A percentile compares a stretch with the other conserved stretches of the same genome.
Conservation (phyloP, 1,284 basidiomycete genomes). For the Rhodotorula sp. region DNA sequence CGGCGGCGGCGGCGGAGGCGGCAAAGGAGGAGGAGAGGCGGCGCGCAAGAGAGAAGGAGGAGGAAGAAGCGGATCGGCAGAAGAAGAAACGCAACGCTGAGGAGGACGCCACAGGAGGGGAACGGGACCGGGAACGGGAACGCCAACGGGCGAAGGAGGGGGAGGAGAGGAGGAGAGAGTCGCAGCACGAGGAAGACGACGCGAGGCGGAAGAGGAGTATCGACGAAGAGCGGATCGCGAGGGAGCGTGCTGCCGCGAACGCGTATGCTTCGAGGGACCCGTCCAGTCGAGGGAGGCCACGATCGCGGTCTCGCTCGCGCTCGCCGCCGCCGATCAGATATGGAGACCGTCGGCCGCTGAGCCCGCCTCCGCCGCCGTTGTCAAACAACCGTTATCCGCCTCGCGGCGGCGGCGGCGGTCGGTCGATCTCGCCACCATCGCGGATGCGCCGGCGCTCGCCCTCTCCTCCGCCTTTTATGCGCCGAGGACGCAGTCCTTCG, state of each 20-base stretch:
- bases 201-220: neutral
- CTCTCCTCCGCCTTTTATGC: neutral
- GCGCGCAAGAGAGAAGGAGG: neutral
- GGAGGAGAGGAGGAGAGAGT: neutral
- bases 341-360: neutral
- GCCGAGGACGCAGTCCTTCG: neutral
- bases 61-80: neutral
- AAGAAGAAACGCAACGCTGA: neutral
- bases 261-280: conserved; percentile 3
- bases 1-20: too few species aligned
- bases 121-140: neutral
- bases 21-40: neutral
- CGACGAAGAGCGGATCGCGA: conserved; percentile 4
- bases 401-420: neutral
- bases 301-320: neutral
- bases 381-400: neutral
- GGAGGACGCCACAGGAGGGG: neutral
- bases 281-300: neutral
- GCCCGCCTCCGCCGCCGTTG: neutral
- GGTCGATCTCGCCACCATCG: neutral
- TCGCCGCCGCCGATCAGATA: neutral
- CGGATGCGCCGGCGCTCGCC: neutral
- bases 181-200: neutral
- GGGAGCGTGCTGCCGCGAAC: neutral
- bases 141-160: neutral